A percentile compares a stretch with the other conserved stretches of the same genome.
Evolutionary conservation across 345 rosid species (phyloP).

Genomic region (Erysimum cheiranthoides): DNA sequence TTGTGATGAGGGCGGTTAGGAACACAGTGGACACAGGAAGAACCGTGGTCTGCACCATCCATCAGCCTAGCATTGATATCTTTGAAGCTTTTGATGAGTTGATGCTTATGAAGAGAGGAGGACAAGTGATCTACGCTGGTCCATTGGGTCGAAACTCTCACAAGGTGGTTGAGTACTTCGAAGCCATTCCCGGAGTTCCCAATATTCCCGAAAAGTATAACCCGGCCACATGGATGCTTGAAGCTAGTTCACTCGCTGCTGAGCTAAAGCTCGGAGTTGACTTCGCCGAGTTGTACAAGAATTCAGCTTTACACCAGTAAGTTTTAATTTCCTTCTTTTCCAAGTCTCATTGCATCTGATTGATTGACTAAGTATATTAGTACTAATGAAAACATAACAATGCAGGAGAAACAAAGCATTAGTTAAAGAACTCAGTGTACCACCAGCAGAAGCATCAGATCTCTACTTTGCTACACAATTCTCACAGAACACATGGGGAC

Average conservation of each 20-base stretch:
- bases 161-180: slow-evolving; percentile 70
- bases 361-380: slow-evolving; percentile 4
- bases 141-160: slow-evolving; percentile 71
- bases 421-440: slow-evolving; percentile 57
- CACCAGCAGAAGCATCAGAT: slow-evolving; percentile 55
- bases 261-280: slow-evolving; percentile 71
- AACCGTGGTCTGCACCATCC: slow-evolving; percentile 33
- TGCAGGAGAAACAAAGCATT: slow-evolving; percentile 63
- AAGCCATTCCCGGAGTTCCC: slow-evolving; percentile 68
- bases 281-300: slow-evolving; percentile 66
- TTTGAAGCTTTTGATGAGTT: slow-evolving; percentile 87
- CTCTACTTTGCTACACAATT: slow-evolving; percentile 57
- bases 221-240: slow-evolving; percentile 91
- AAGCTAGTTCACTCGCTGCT: slow-evolving; percentile 78
- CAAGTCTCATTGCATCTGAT: background rate
- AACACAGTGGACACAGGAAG: slow-evolving; percentile 35
- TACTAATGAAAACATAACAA: slow-evolving; percentile 12
- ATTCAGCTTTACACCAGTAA: slow-evolving; percentile 64
- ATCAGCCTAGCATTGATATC: slow-evolving; percentile 57
- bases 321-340: slow-evolving; percentile 29
- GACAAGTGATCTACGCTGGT: slow-evolving; percentile 73
- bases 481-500: slow-evolving; percentile 61
- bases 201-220: slow-evolving; percentile 73
- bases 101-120: slow-evolving; percentile 88
- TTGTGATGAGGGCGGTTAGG: slow-evolving; percentile 68